Percentiles rank a stretch among this genome's conserved stretches.
phyloP scores from a whole-genome alignment of 768 basidiomycete species.

The Tylopilus rubrobrunneus region DNA sequence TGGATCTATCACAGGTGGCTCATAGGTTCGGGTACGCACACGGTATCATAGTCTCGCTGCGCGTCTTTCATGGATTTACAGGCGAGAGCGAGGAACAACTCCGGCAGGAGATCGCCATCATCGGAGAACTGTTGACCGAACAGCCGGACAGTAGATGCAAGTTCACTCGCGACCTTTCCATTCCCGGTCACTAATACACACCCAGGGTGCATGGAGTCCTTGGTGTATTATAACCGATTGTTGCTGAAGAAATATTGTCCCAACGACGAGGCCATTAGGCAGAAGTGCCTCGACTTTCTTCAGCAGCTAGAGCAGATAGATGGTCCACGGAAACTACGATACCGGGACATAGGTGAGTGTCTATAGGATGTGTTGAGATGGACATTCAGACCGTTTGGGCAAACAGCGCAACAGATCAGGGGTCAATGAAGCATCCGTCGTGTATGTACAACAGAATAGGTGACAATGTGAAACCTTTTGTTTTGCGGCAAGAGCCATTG shows the following conservation, averaged over 20 bases:
- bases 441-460: slow-evolving; percentile 1
- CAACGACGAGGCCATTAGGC: slow-evolving; percentile 35
- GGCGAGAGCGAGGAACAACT: slow-evolving; percentile 59
- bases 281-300: slow-evolving; percentile 51
- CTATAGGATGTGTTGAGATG: not conserved
- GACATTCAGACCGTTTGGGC: not conserved
- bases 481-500: not conserved
- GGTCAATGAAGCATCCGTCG: not conserved
- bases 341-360: slow-evolving; percentile 58
- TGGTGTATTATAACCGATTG: slow-evolving; percentile 79
- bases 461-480: not conserved
- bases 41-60: not conserved
- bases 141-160: slow-evolving; percentile 93
- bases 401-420: slow-evolving; percentile 23
- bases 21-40: slow-evolving; percentile 63
- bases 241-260: slow-evolving; percentile 47
- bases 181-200: not conserved
- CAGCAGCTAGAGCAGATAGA: slow-evolving; percentile 61
- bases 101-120: slow-evolving; percentile 69
- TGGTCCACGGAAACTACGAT: slow-evolving; percentile 59
- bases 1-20: slow-evolving; percentile 99
- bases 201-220: slow-evolving; percentile 91
- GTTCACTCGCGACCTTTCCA: slow-evolving; percentile 18
- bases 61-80: slow-evolving; percentile 25
- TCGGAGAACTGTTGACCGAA: slow-evolving; percentile 80